Conservation (phyloP, 2,329 filamentous ascomycete genomes). For the Penicillium palitans region DNA sequence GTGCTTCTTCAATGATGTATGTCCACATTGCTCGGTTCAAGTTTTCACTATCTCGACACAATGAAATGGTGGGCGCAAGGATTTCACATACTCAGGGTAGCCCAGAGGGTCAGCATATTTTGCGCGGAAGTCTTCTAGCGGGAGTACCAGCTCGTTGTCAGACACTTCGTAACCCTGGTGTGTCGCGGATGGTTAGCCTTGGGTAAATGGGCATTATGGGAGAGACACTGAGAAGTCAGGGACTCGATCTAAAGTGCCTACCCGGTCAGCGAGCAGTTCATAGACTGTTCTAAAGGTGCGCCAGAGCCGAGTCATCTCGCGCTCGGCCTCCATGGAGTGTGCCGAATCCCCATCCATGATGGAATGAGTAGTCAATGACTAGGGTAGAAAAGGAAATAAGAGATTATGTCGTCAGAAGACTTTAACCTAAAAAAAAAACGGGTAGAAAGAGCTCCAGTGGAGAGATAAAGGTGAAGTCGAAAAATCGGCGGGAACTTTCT, state of each 20-base stretch:
- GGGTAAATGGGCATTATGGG: slow-evolving; percentile 6
- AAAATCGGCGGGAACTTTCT: slow-evolving; percentile 31
- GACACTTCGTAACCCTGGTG: slow-evolving; percentile 85
- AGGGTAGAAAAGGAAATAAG: neutral
- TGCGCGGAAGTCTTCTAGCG: slow-evolving; percentile 74
- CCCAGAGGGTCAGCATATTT: slow-evolving; percentile 73
- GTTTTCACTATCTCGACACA: slow-evolving; percentile 12
- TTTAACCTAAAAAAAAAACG: slow-evolving; percentile 6
- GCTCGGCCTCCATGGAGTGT: slow-evolving; percentile 40
- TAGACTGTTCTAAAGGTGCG: slow-evolving; percentile 90
- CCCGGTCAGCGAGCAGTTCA: slow-evolving; percentile 90
- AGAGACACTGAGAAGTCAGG: slow-evolving; percentile 1
- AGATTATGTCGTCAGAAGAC: neutral
- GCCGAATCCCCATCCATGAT: slow-evolving; percentile 44
- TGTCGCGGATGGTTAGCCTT: slow-evolving; percentile 22
- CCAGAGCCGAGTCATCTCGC: slow-evolving; percentile 70
- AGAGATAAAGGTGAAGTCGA: slow-evolving; percentile 23
- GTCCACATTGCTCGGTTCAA: neutral
- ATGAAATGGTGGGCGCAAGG: neutral
- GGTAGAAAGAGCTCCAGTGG: slow-evolving; percentile 11
- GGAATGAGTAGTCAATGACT: slow-evolving; percentile 2
- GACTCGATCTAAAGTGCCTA: slow-evolving; percentile 49
- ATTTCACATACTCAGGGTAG: slow-evolving; percentile 66
- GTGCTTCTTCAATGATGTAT: neutral
- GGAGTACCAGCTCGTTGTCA: slow-evolving; percentile 84